Evolutionary conservation across 2,329 filamentous ascomycete species (phyloP).

Genomic region (Cadophora malorum): DNA sequence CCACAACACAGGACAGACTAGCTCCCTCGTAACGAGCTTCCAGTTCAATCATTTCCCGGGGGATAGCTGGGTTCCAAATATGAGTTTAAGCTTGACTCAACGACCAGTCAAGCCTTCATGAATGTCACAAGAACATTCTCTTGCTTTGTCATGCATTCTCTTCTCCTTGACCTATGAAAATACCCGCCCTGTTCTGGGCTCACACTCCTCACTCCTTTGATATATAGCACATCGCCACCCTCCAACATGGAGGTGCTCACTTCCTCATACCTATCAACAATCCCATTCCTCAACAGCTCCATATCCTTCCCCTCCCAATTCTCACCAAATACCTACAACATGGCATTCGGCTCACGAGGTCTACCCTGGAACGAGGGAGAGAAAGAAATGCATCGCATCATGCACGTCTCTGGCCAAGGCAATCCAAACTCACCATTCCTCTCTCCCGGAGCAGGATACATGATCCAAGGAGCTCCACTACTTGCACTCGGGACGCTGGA

Average conservation of each 20-base stretch:
- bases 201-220: neutral
- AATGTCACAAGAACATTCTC: neutral
- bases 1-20: neutral
- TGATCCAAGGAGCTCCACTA: conserved; percentile 67
- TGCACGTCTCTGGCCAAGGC: conserved; percentile 60
- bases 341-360: neutral
- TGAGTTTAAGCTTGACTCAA: neutral
- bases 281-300: neutral
- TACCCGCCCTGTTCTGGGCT: neutral
- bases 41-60: neutral
- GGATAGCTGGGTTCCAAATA: neutral
- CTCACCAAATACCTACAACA: neutral
- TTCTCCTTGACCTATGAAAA: neutral
- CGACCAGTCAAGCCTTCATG: neutral
- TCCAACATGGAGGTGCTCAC: conserved; percentile 4
- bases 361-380: conserved; percentile 64
- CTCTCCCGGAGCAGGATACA: conserved; percentile 62
- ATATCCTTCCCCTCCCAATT: conserved; percentile 6
- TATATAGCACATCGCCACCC: neutral
- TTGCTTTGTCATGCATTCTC: conserved; percentile 14
- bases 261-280: conserved; percentile 8
- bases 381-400: conserved; percentile 63
- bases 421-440: conserved; percentile 74
- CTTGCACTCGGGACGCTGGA: conserved; percentile 78
- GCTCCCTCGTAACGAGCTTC: neutral